A percentile compares a stretch with the other conserved stretches of the same genome.
Conservation (phyloP, 176 grass and related monocot species). For the Zoysia pacifica region DNA sequence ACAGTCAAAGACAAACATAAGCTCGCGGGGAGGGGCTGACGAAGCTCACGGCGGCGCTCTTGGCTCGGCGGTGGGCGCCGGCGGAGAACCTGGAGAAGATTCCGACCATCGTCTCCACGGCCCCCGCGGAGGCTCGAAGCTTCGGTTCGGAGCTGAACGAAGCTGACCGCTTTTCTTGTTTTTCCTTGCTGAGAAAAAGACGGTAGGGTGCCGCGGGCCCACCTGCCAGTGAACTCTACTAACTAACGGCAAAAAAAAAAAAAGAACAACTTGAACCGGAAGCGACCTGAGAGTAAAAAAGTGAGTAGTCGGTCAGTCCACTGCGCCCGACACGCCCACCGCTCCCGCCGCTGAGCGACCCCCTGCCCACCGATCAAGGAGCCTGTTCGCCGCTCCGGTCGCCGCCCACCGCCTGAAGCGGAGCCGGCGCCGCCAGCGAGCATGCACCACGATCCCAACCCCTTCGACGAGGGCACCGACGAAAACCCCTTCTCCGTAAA, state of each 20-base stretch:
- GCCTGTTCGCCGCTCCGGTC: neutral
- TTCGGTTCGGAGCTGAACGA: slow-evolving; percentile 25
- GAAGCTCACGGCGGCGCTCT: slow-evolving; percentile 63
- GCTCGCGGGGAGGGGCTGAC: neutral
- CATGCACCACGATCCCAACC: slow-evolving; percentile 84
- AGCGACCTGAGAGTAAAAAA: slow-evolving; percentile 29
- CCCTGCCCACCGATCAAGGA: slow-evolving; percentile 29
- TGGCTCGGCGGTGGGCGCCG: slow-evolving; percentile 70
- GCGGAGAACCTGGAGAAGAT: slow-evolving; percentile 75
- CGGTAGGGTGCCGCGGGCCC: neutral
- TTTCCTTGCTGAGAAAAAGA: neutral
- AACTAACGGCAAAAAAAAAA: neutral
- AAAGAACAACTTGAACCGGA: slow-evolving; percentile 27
- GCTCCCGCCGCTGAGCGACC: slow-evolving; percentile 22
- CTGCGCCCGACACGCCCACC: slow-evolving; percentile 31
- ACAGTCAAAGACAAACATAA: slow-evolving; percentile 21
- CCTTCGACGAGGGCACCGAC: slow-evolving; percentile 77
- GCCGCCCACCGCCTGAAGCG: slow-evolving; percentile 1
- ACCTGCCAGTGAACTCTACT: neutral
- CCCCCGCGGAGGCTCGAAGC: neutral
- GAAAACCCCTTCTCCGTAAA: slow-evolving; percentile 73
- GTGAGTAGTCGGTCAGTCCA: slow-evolving; percentile 19
- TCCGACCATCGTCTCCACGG: slow-evolving; percentile 59
- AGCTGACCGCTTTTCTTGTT: neutral
- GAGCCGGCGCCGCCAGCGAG: slow-evolving; percentile 17